Evolutionary conservation across 805 yeast genomes (phyloP), one percentile per base, ranked within the genome.

Genomic region (Osmozyma mogii): DNA sequence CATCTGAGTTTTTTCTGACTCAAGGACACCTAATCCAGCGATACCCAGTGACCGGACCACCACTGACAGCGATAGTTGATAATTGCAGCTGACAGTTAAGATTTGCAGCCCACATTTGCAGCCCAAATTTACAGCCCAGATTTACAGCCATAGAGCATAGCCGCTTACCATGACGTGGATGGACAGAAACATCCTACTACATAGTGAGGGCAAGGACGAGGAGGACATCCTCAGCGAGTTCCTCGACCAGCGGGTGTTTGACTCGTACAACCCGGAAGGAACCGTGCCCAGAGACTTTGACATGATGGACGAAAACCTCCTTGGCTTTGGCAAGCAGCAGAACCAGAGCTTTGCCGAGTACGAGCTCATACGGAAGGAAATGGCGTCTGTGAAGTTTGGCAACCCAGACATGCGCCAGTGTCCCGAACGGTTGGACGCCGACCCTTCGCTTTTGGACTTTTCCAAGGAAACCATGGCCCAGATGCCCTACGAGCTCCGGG

Each of bases 141-240:
- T 16, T 7, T 10, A 5, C 15, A 9, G 10, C 20, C 18, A 15
- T n/a, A n/a, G n/a, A n/a, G n/a, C 28, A 3, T 15, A 16, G 18
- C n/a, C 13, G 15, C 2, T 22, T 6, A 15, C 20, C 28, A 47
- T 45, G 46, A 42, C 47, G 17, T 35, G 47, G 15, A 37, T 48
- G 17, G 52, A 50, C 31, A 56, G 50, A 17, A 40, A 39, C 27
- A 36, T 39, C 26, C 44, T 50, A 24, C 41, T 38, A 35, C 36
- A 36, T 16, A 36, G 46, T 11, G 40, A 42, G 10, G 21, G 21
- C 18, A 35, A 41, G 24, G 58, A 57, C 11, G 64, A 62, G 21
- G 67, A 61, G 14, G 79, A 75, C 36, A 60, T 75, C 20, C 45
- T 75, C 25, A 78, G 72, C 41, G 81, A 75, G 44, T 71, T 72